These are phyloP conservation scores for Lachnellula subtilissima DNA, from an alignment of 2,329 filamentous ascomycete genomes.

Conservation along the genomic window DNA sequence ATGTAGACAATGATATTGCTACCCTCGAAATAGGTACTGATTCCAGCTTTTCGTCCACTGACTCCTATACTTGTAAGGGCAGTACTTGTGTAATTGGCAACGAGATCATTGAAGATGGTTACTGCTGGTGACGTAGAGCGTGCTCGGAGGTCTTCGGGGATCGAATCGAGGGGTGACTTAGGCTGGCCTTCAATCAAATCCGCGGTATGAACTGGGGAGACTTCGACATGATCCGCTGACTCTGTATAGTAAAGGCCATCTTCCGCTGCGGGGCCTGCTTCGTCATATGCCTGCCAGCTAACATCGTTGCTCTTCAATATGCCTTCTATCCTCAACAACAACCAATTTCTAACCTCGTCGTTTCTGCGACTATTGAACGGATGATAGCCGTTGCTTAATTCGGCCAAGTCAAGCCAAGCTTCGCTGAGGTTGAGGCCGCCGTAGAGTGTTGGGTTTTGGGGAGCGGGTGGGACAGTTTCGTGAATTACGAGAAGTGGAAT, in stretches of 20 bases:
- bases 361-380: conserved; percentile 86
- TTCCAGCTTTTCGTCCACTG: conserved; percentile 31
- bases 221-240: background rate
- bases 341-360: conserved; percentile 71
- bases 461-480: conserved; percentile 66
- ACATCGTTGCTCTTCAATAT: conserved; percentile 63
- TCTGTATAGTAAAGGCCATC: background rate
- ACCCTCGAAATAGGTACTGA: conserved; percentile 78
- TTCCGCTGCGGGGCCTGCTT: conserved; percentile 3
- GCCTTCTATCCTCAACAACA: conserved; percentile 64
- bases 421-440: conserved; percentile 74
- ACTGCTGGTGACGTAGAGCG: conserved; percentile 36
- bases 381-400: conserved; percentile 70
- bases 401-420: conserved; percentile 79
- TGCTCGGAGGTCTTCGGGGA: conserved; percentile 14
- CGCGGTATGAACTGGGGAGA: background rate
- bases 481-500: conserved; percentile 70
- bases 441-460: conserved; percentile 47
- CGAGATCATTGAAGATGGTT: conserved; percentile 72
- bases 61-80: conserved; percentile 37
- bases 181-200: background rate
- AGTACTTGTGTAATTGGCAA: conserved; percentile 72
- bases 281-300: conserved; percentile 39
- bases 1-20: conserved; percentile 92
- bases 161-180: background rate